Base-by-base conservation (phyloP, 768 basidiomycete genomes). In the Naganishia kalamii region DNA sequence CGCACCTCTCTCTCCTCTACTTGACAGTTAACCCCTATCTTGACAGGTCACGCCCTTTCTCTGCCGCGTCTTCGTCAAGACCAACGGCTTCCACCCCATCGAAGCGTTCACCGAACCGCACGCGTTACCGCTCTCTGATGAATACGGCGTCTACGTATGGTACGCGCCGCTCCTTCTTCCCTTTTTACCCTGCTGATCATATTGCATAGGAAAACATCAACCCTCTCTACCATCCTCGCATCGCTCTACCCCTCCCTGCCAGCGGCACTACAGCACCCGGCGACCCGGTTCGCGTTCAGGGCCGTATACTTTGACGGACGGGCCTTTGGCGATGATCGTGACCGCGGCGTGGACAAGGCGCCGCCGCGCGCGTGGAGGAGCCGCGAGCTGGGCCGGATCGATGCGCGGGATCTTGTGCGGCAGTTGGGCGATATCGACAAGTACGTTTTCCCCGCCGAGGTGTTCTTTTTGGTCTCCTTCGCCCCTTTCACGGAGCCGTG, bases 211-310 rank as follows among this genome's bases (percentile, higher is more conserved):
- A 57, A 57, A 57, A 32, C 54, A 40, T 57, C 54, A 37, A 57
- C 35, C 54, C 37, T 57, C 15, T 57, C 54, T 8, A 57, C 54
- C 2, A 19, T 57, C 8, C 54, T 57, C 23, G 54, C 54, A 12
- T 57, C 54, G 4, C 54, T 57, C 54, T 57, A 40, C 35, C 54
- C 54, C n/a, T 37, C 35, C 10, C 54, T 57, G 35, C 54, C 54
- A 4, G 35, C 15, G 12, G 1, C 27, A 1, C 54, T 57, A 4
- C 54, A 57, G 15, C 8, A 23, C 8, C 35, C 54, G 23, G 35
- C 21, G n/a, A 23, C 21, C 13, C 37, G 40, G n/a, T 57, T 37
- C 35, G 35, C 54, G 11, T 57, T 57, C 54, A 33, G 54, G n/a
- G 17, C 54, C 13, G 32, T 57, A 15, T 57, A 57, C 35, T 57